Evolutionary conservation across 306 rosid species (phyloP), one percentile per base, ranked within the genome.

Genomic region (Sophora flavescens): DNA sequence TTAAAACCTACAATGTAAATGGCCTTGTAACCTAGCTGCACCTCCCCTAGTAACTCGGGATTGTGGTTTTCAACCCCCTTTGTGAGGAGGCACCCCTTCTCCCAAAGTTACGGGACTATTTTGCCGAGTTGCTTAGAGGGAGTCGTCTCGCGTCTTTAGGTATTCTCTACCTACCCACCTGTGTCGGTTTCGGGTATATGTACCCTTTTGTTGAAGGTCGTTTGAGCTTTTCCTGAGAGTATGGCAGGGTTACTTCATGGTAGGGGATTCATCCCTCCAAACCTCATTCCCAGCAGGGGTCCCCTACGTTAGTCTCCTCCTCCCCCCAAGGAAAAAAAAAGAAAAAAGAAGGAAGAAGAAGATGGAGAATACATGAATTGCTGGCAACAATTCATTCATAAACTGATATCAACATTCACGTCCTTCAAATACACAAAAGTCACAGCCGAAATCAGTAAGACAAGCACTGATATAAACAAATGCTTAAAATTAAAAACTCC

Each of bases 401-500:
- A 53, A 61, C 58, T 28, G 65, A 44, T 3, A 69, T 85, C 90
- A 59, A 68, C 54, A 80, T 17, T 63, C 51, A 54, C 59, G 64
- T 67, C 59, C 72, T 63, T 67, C 68, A 83, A 68, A 57, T 78
- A 59, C 77, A 77, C n/a, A 61, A 66, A 91, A 59, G 76, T 74
- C 59, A 74, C 76, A 48, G 74, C 85, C 54, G 96, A 78, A 76
- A 89, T 63, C 57, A 95, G 82, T 17, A 87, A 33, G 57, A 89
- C 70, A 70, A 90, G 64, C 48, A 91, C 48, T 22, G 89, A 82
- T 54, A 86, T 10, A 47, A 80, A 35, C 1, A 89, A 17, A 68
- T 87, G 85, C 91, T 78, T 95, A 41, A 59, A 48, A 84, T 75
- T 83, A 77, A 90, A 78, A 63, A 85, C 86, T 68, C 96, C 97